Percentiles rank a stretch among this genome's conserved stretches.
Evolutionary conservation across 1,139 yeast genomes (phyloP).

Genomic region (Kodamaea derodonti): DNA sequence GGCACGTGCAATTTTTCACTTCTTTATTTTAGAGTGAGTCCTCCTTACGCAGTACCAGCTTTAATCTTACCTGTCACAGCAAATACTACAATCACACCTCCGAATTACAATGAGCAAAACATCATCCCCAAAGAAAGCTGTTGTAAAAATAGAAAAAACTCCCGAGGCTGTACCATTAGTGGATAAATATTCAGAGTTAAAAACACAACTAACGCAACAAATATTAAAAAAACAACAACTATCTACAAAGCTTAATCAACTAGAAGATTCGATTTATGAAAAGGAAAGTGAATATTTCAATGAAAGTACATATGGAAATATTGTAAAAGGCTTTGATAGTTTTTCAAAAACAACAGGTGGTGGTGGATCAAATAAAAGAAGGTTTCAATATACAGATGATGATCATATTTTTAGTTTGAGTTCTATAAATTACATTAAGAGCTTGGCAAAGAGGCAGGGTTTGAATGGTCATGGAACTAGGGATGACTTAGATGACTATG

Average conservation of each 20-base stretch:
- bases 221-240: conserved; percentile 61
- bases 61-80: too few relatives aligned
- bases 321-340: conserved; percentile 86
- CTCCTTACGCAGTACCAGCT: too few relatives aligned
- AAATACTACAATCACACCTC: too few relatives aligned
- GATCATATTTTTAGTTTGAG: conserved; percentile 85
- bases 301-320: conserved; percentile 68
- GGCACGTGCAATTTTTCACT: too few relatives aligned
- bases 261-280: conserved; percentile 81
- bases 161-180: conserved; percentile 11
- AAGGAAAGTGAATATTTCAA: conserved; percentile 77
- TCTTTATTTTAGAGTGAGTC: too few relatives aligned
- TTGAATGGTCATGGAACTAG: conserved; percentile 12
- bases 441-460: conserved; percentile 42
- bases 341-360: conserved; percentile 51
- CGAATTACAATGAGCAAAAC: conserved; percentile 2
- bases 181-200: conserved; percentile 54
- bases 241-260: conserved; percentile 54
- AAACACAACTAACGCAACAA: conserved; percentile 63
- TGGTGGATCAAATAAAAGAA: conserved; percentile 44
- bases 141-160: conserved; percentile 2
- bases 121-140: conserved; percentile 1
- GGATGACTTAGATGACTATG: conserved; percentile 45
- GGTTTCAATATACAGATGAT: conserved; percentile 63
- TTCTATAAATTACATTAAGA: conserved; percentile 67